These are phyloP conservation scores for Podospora fimiseda DNA, from an alignment of 495 filamentous ascomycete species.

Conservation along the genomic window DNA sequence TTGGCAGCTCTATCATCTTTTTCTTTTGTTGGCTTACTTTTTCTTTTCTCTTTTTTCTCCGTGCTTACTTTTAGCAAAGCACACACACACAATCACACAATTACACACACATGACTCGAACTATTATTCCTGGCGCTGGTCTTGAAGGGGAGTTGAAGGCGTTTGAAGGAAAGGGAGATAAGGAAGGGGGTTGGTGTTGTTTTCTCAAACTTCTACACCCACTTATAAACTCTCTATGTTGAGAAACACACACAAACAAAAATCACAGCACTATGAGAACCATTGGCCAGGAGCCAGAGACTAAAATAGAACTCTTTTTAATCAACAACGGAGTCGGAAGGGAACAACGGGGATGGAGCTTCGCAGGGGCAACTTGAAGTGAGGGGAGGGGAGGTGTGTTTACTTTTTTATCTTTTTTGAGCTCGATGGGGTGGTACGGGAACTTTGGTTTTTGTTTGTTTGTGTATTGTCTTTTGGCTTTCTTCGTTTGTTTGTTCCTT, in stretches of 20 bases:
- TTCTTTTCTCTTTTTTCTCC: constrained; percentile 9
- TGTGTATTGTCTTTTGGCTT: not conserved
- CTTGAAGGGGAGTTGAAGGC: not conserved
- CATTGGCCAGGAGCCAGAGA: not conserved
- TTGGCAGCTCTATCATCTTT: not conserved
- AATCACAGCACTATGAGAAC: not conserved
- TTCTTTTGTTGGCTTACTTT: constrained; percentile 6
- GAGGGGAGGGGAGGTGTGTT: not conserved
- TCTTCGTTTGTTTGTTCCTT: not conserved
- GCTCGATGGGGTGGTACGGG: no score
- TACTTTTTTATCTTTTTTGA: not conserved
- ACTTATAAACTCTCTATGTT: no score
- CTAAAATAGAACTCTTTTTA: not conserved
- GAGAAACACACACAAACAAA: not conserved
- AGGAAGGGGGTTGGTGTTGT: no score
- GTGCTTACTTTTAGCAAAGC: not conserved
- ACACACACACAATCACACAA: not conserved
- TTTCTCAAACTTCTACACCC: no score
- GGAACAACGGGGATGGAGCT: not conserved
- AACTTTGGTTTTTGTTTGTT: not conserved
- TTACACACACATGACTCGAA: not conserved
- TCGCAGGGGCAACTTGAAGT: not conserved
- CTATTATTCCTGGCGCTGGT: not conserved
- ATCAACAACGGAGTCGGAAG: not conserved
- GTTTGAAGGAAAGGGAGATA: not conserved